phyloP scores from a whole-genome alignment of 441 rosid genomes.

The Erodium moschatum region DNA sequence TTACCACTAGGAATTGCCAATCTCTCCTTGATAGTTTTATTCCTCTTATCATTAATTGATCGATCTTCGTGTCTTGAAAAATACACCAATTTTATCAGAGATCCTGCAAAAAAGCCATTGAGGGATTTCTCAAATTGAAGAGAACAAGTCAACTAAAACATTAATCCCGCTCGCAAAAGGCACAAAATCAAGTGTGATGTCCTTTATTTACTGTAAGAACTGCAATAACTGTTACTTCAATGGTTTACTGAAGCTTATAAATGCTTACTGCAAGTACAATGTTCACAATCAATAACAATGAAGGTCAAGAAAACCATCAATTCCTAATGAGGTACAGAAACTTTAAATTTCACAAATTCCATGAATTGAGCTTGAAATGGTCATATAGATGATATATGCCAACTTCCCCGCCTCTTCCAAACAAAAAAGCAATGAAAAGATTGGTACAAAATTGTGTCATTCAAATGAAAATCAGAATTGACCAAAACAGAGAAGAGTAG shows the following conservation, averaged over 20 bases:
- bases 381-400: no score
- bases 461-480: no score
- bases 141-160: not conserved
- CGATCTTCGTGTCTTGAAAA: constrained; percentile 88
- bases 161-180: not conserved
- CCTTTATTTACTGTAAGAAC: not conserved
- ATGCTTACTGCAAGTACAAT: not conserved
- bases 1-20: constrained; percentile 63
- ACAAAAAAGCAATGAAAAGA: no score
- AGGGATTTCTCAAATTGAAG: constrained; percentile 2
- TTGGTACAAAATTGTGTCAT: no score
- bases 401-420: no score
- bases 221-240: not conserved
- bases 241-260: not conserved
- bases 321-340: no score
- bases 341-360: no score
- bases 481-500: no score
- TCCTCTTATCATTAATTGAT: constrained; percentile 53
- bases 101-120: constrained; percentile 41
- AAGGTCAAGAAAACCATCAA: no score
- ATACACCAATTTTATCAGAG: constrained; percentile 87
- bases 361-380: no score
- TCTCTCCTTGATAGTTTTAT: constrained; percentile 61
- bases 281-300: not conserved
- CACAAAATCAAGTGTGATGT: not conserved